phyloP scores from a whole-genome alignment of 2,329 filamentous ascomycete genomes.

The Calonectria fujianensis region DNA sequence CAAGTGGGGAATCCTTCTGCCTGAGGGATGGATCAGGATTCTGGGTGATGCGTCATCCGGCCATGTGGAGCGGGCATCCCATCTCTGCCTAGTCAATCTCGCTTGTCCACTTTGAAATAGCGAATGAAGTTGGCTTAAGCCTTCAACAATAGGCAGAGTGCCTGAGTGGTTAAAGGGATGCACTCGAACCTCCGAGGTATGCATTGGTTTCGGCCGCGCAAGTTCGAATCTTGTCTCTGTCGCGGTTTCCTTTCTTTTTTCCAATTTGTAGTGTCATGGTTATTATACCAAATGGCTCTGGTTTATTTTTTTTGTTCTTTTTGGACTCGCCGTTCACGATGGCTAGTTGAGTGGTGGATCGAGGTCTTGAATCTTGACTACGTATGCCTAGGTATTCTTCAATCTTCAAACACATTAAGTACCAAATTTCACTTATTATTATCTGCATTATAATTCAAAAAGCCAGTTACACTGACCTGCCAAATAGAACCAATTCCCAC shows the following conservation, averaged over 20 bases:
- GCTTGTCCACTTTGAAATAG: neutral
- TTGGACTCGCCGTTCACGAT: neutral
- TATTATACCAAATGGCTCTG: neutral
- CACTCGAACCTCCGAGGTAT: neutral
- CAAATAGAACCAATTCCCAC: neutral
- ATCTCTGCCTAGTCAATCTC: neutral
- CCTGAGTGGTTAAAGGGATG: constrained; percentile 5
- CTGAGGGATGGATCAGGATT: neutral
- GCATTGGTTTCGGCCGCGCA: constrained; percentile 1
- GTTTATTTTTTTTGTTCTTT: neutral
- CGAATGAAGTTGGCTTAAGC: neutral
- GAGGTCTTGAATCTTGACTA: neutral
- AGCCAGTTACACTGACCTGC: neutral
- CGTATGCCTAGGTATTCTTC: neutral
- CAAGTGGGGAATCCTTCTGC: too few species aligned
- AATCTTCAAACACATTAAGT: neutral
- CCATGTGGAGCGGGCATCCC: neutral
- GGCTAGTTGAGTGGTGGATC: neutral
- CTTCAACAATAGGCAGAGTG: neutral
- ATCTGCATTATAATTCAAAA: too few species aligned
- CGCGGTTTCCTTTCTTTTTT: neutral
- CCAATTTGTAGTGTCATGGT: neutral
- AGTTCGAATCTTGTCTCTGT: constrained; percentile 6
- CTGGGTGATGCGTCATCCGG: neutral
- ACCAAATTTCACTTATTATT: neutral